Base-by-base conservation (phyloP, 1,139 yeast species). In the Eremothecium coryli region DNA sequence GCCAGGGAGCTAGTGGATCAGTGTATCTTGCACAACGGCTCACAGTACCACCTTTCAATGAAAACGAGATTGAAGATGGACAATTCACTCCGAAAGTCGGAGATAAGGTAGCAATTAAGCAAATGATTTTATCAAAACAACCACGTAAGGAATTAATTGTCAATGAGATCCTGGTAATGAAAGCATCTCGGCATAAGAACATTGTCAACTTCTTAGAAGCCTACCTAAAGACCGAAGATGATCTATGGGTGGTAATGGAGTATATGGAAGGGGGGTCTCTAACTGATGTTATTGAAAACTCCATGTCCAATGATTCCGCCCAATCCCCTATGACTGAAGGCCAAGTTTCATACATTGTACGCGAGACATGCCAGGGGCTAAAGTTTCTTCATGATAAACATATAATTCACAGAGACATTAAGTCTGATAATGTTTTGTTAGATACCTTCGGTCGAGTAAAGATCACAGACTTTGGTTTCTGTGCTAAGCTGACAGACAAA, bases 1-100 rank as follows among this genome's bases (percentile, higher is more conserved):
- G 99, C n/a, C 98, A 93, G 63, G 99, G 99, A 50, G 99, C 98
- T 1, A 77, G 90, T 42, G 99, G 99, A 12, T 82, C 90, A 2
- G 99, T 93, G 15, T 93, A 84, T 53, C 70, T 90, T 36, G 98
- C 97, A 0, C 75, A 77, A 49, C 73, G 85, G 24, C 61, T 76
- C 40, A 62, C 68, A 38, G 38, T 50, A 23, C 61, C 52, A 25
- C 54, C 48, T 21, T 38, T 58, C 33, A 34, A 35, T 20, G 37
- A 41, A 18, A 34, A 40, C 17, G 40, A 52, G 20, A 40, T 58
- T 32, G 43, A 41, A 24, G 38, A 34, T 20, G 37, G 38, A 16
- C 35, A 42, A 23, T 39, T 42, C 31, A 39, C 40, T 21, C 44
- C 59, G 47, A 41, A 75, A 61, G 57, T 63, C 21, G 71, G 70